phyloP scores from a whole-genome alignment of 495 filamentous ascomycete species.

The Mycothermus thermophilus region DNA sequence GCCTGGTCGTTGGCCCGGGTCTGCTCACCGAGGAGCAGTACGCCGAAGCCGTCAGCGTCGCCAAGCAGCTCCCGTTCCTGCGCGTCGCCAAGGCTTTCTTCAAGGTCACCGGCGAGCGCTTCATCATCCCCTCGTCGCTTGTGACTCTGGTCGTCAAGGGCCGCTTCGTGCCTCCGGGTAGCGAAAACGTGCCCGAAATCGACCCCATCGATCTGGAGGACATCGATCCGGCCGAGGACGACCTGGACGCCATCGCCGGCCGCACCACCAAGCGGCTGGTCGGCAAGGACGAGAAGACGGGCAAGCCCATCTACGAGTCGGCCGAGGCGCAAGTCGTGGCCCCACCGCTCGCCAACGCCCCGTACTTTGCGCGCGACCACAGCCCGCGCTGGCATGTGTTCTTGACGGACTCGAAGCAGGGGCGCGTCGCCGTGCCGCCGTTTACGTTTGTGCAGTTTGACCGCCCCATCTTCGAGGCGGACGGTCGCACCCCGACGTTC shows the following conservation, averaged over 20 bases:
- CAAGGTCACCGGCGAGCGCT: constrained; percentile 90
- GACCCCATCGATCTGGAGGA: constrained; percentile 73
- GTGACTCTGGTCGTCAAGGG: constrained; percentile 91
- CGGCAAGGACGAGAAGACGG: constrained; percentile 40
- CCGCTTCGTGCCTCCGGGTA: constrained; percentile 84
- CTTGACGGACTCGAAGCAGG: constrained; percentile 82
- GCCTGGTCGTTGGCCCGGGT: constrained; percentile 50
- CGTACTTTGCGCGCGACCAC: constrained; percentile 79
- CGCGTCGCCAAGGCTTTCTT: constrained; percentile 92
- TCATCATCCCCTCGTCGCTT: constrained; percentile 81
- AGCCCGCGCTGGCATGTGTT: constrained; percentile 86
- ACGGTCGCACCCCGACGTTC: constrained; percentile 64
- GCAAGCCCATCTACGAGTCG: constrained; percentile 31
- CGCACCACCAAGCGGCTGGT: constrained; percentile 51
- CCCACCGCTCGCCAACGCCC: constrained; percentile 74
- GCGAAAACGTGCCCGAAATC: constrained; percentile 53
- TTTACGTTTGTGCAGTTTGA: constrained; percentile 85
- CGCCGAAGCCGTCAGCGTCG: constrained; percentile 55
- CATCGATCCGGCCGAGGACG: constrained; percentile 82
- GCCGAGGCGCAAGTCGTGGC: constrained; percentile 48
- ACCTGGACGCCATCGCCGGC: constrained; percentile 74
- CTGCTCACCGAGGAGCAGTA: constrained; percentile 68
- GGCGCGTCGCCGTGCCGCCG: constrained; percentile 87
- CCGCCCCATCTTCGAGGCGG: constrained; percentile 60
- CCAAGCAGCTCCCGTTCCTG: constrained; percentile 66